phyloP scores from a whole-genome alignment of 2,329 filamentous ascomycete genomes.

The Verticillium zaregamsianum region DNA sequence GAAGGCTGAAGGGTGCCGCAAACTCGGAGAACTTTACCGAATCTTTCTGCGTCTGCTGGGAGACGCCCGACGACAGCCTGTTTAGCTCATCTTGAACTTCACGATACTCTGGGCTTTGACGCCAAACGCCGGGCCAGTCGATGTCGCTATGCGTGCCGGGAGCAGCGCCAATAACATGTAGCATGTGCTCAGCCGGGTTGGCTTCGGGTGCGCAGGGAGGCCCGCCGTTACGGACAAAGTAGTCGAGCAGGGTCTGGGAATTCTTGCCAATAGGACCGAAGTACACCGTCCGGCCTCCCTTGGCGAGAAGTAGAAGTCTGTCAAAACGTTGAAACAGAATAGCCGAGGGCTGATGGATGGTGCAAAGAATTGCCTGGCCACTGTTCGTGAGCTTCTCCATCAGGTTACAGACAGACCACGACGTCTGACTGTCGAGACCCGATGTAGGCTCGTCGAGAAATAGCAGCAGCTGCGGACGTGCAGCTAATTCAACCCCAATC shows the following conservation, averaged over 20 bases:
- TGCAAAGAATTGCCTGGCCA: slow-evolving; percentile 47
- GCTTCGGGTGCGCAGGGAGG: slow-evolving; percentile 46
- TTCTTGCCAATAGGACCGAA: slow-evolving; percentile 53
- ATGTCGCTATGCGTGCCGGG: slow-evolving; percentile 40
- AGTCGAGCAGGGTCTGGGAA: slow-evolving; percentile 43
- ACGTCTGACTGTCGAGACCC: slow-evolving; percentile 70
- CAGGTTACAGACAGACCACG: slow-evolving; percentile 68
- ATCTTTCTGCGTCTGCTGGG: slow-evolving; percentile 28
- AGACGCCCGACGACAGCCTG: slow-evolving; percentile 18
- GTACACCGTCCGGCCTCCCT: slow-evolving; percentile 51
- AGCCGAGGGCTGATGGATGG: slow-evolving; percentile 47
- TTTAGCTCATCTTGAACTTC: slow-evolving; percentile 25
- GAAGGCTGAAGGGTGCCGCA: slow-evolving; percentile 59
- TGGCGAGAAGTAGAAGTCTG: slow-evolving; percentile 50
- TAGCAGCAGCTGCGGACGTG: slow-evolving; percentile 66
- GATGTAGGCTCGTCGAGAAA: slow-evolving; percentile 77
- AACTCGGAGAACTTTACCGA: slow-evolving; percentile 56
- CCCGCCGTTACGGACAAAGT: slow-evolving; percentile 61
- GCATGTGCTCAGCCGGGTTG: slow-evolving; percentile 68
- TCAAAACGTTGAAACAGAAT: slow-evolving; percentile 51
- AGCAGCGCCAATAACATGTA: slow-evolving; percentile 40
- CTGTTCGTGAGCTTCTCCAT: slow-evolving; percentile 58
- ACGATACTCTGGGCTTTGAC: slow-evolving; percentile 24
- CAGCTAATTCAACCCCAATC: slow-evolving; percentile 74
- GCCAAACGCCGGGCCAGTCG: slow-evolving; percentile 35